Conservation (phyloP, 176 grass and related monocot species). For the Oryza brachyantha region DNA sequence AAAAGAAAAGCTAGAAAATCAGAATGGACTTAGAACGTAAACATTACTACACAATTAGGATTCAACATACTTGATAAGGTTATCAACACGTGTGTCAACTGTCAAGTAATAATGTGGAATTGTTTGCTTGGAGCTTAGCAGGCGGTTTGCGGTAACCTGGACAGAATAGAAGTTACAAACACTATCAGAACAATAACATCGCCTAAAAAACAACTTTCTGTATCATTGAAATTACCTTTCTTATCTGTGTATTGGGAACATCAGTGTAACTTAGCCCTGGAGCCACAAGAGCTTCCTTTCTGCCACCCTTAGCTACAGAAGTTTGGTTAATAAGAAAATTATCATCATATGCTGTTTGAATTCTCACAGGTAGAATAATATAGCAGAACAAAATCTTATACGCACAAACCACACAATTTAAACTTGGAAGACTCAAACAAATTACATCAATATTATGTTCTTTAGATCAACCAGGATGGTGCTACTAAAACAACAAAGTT, state of each 20-base stretch:
- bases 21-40: not conserved
- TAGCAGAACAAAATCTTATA: conserved; percentile 7
- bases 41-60: conserved; percentile 15
- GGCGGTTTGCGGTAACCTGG: conserved; percentile 77
- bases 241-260: conserved; percentile 84
- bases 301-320: conserved; percentile 56
- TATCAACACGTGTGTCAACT: conserved; percentile 76
- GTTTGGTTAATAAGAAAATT: conserved; percentile 42
- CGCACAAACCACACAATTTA: not conserved
- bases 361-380: not conserved
- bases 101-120: conserved; percentile 98
- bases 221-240: conserved; percentile 58
- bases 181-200: not conserved
- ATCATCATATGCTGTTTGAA: not conserved
- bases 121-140: conserved; percentile 81
- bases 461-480: not conserved
- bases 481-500: not conserved
- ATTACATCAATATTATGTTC: not conserved
- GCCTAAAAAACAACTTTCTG: not conserved
- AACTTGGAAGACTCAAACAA: not conserved
- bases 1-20: not conserved
- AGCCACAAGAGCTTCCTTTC: conserved; percentile 42
- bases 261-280: conserved; percentile 63
- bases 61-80: conserved; percentile 75
- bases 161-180: conserved; percentile 15